These are phyloP conservation scores for Scenedesmus sp. DNA, from an alignment of 163 green algal species.

Conservation along the genomic window DNA sequence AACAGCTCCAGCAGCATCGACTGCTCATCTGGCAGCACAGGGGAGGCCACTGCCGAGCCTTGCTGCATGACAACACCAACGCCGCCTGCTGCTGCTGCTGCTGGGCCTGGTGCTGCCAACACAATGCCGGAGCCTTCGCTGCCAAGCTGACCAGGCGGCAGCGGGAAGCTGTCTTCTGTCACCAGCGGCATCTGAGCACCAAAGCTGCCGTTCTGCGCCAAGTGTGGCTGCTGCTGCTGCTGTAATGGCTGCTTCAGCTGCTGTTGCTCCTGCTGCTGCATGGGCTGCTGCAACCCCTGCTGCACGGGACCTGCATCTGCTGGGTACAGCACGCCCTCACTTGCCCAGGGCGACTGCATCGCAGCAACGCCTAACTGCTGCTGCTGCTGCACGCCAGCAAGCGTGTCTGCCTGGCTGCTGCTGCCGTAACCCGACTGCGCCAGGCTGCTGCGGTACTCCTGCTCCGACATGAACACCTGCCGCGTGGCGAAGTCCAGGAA, in stretches of 20 bases:
- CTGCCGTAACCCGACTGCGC: neutral
- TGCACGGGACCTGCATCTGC: neutral
- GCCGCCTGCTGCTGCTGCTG: neutral
- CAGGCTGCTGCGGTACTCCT: neutral
- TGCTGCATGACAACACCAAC: neutral
- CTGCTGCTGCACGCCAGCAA: neutral
- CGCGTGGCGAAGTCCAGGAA: conserved; percentile 82
- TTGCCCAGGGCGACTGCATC: neutral
- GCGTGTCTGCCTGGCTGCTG: neutral
- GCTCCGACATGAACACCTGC: conserved; percentile 37
- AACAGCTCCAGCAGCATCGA: conserved; percentile 10
- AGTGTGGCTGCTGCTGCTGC: neutral
- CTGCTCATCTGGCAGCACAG: neutral
- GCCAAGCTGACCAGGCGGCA: conserved; percentile 12
- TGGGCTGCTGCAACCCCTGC: neutral
- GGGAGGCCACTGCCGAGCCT: neutral
- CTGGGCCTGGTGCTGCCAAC: neutral
- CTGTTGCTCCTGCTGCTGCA: neutral
- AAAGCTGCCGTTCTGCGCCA: neutral
- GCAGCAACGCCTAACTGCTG: neutral
- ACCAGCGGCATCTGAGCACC: conserved; percentile 2
- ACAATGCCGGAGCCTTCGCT: neutral
- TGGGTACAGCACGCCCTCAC: neutral
- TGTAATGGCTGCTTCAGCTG: neutral
- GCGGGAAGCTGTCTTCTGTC: conserved; percentile 31